phyloP scores from a whole-genome alignment of 2,329 filamentous ascomycete species.

The Parastagonospora nodorum region DNA sequence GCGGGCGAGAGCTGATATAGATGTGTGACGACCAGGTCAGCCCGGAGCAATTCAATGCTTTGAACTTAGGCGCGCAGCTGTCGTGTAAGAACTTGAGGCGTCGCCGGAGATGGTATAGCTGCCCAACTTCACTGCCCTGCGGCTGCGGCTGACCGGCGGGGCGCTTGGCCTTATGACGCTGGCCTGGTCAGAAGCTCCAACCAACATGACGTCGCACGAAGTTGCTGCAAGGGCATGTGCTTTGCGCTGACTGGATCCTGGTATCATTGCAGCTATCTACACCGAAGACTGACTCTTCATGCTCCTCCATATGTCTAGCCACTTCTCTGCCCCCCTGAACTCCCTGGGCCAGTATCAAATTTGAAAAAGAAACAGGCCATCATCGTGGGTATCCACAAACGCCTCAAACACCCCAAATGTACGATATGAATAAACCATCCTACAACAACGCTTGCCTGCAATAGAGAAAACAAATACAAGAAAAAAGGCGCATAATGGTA shows the following conservation, averaged over 20 bases:
- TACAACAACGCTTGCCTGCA: conserved; percentile 18
- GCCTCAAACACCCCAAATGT: conserved; percentile 21
- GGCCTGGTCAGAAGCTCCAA: not conserved
- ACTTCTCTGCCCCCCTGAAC: conserved; percentile 6
- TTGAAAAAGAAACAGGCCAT: conserved; percentile 18
- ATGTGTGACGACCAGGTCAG: conserved; percentile 17
- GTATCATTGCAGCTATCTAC: conserved; percentile 22
- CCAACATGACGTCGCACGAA: not conserved
- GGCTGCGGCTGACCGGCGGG: conserved; percentile 27
- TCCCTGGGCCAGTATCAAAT: conserved; percentile 12
- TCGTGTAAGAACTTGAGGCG: conserved; percentile 7
- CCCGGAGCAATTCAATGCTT: conserved; percentile 6
- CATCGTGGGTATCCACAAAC: conserved; percentile 36
- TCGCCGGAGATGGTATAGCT: conserved; percentile 11
- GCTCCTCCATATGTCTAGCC: conserved; percentile 12
- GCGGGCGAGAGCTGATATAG: conserved; percentile 18
- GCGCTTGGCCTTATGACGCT: conserved; percentile 33
- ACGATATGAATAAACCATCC: conserved; percentile 8
- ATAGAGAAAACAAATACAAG: conserved; percentile 6
- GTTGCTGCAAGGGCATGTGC: not conserved
- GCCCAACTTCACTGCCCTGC: conserved; percentile 36
- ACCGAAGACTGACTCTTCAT: conserved; percentile 11
- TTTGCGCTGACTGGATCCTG: conserved; percentile 3
- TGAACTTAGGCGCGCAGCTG: conserved; percentile 2
- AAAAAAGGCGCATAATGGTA: conserved; percentile 9